These are phyloP conservation scores for Sporothrix mexicana DNA, from an alignment of 2,329 filamentous ascomycete genomes.

Conservation along the genomic window DNA sequence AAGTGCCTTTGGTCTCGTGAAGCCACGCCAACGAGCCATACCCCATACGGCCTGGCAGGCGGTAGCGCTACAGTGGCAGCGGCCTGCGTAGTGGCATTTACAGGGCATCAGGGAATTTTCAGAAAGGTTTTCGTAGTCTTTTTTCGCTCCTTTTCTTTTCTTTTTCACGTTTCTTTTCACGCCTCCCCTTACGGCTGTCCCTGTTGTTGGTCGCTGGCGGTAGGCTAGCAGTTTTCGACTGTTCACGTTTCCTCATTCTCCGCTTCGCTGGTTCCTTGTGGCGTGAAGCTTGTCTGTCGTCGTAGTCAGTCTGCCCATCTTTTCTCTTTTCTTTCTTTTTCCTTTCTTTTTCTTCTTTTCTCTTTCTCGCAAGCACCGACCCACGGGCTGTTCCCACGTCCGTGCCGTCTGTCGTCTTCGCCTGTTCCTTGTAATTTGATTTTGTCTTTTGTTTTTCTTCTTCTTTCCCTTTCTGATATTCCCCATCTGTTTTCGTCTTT, in stretches of 20 bases:
- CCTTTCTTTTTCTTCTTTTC: background rate
- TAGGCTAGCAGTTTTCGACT: too few species aligned
- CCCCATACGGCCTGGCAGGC: conserved; percentile 2
- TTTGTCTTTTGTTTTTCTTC: background rate
- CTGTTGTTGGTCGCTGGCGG: background rate
- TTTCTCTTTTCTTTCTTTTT: background rate
- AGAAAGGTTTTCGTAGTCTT: background rate
- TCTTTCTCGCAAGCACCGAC: background rate
- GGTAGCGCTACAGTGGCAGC: too few species aligned
- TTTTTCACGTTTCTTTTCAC: background rate
- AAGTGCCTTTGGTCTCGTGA: background rate
- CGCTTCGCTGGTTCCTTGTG: conserved; percentile 26
- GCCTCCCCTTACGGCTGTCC: too few species aligned
- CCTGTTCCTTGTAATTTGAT: background rate
- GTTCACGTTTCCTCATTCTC: background rate
- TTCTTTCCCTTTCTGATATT: background rate
- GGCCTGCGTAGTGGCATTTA: too few species aligned
- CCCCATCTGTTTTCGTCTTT: background rate
- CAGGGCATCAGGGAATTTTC: too few species aligned
- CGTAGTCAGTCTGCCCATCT: background rate
- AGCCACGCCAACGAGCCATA: background rate
- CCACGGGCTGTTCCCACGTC: background rate
- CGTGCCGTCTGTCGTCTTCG: background rate
- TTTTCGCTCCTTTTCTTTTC: background rate
- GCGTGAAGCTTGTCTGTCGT: background rate